Evolutionary conservation across 805 yeast species (phyloP).

Genomic region (Alloascoidea africana): DNA sequence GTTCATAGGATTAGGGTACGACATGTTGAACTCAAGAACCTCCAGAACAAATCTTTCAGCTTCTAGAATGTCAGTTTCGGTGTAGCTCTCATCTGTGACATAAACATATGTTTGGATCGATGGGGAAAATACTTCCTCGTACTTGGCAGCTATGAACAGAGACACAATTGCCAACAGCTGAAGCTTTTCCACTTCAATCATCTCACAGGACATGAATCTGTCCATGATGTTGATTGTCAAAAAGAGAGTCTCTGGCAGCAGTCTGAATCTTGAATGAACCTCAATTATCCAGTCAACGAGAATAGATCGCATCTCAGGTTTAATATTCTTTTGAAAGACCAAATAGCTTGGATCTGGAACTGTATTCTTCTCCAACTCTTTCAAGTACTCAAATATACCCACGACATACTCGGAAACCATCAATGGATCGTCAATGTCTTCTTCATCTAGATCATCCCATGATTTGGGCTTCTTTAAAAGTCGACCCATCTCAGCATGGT

Average conservation of each 20-base stretch:
- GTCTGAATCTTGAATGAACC: slow-evolving; percentile 70
- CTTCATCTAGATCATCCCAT: slow-evolving; percentile 17
- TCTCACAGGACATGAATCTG: slow-evolving; percentile 62
- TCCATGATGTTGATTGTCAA: slow-evolving; percentile 80
- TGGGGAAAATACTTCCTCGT: slow-evolving; percentile 85
- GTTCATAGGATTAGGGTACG: slow-evolving; percentile 83
- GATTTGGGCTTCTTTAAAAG: slow-evolving; percentile 4
- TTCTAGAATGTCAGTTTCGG: slow-evolving; percentile 64
- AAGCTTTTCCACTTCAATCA: slow-evolving; percentile 61
- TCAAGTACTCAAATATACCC: slow-evolving; percentile 73
- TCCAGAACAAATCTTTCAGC: slow-evolving; percentile 74
- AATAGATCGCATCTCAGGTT: slow-evolving; percentile 75
- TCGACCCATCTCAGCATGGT: slow-evolving; percentile 1
- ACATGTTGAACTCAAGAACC: slow-evolving; percentile 55
- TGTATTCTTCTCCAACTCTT: slow-evolving; percentile 55
- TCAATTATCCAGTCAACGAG: slow-evolving; percentile 91
- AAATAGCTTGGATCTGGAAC: slow-evolving; percentile 46
- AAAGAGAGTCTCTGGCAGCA: slow-evolving; percentile 75
- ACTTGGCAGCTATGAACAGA: slow-evolving; percentile 80
- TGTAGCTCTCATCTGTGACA: slow-evolving; percentile 75
- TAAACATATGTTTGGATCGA: slow-evolving; percentile 75
- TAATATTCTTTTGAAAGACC: slow-evolving; percentile 44
- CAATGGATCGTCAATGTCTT: slow-evolving; percentile 27
- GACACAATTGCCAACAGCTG: slow-evolving; percentile 81
- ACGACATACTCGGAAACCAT: slow-evolving; percentile 90